Evolutionary conservation across 495 filamentous ascomycete genomes (phyloP).

Genomic region (Xylaria telfairii): DNA sequence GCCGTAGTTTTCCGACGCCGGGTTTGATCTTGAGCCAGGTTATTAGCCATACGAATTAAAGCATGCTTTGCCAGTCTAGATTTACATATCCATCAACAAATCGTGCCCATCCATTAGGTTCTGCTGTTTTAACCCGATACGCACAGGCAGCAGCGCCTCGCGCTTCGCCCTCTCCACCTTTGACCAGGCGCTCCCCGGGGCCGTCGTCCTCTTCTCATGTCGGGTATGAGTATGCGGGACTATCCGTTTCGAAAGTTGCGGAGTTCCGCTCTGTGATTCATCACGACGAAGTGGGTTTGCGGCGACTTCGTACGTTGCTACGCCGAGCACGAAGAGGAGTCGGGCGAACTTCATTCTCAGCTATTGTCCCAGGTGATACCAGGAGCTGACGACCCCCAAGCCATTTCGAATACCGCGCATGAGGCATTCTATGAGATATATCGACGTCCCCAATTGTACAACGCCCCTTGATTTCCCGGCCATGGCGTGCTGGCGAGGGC

Average conservation of each 20-base stretch:
- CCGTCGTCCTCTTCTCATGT: slow-evolving; percentile 50
- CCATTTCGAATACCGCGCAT: not conserved
- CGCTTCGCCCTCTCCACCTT: slow-evolving; percentile 37
- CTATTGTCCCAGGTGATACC: not conserved
- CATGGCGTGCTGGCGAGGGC: slow-evolving; percentile 5
- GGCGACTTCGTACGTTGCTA: slow-evolving; percentile 23
- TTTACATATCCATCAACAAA: slow-evolving; percentile 43
- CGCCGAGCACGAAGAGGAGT: slow-evolving; percentile 25
- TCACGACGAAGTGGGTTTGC: slow-evolving; percentile 29
- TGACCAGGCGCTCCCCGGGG: slow-evolving; percentile 51
- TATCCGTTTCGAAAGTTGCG: slow-evolving; percentile 22
- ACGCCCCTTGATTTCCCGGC: slow-evolving; percentile 4
- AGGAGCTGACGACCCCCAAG: not conserved
- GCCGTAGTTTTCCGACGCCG: slow-evolving; percentile 60
- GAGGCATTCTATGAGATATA: slow-evolving; percentile 1
- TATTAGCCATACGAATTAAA: slow-evolving; percentile 66
- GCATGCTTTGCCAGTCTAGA: not conserved
- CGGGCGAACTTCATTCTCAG: slow-evolving; percentile 32
- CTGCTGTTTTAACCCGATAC: slow-evolving; percentile 36
- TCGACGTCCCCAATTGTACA: not conserved
- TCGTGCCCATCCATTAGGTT: slow-evolving; percentile 38
- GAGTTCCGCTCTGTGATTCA: not conserved
- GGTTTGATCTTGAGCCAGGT: slow-evolving; percentile 80
- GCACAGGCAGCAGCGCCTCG: slow-evolving; percentile 34
- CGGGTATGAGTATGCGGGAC: slow-evolving; percentile 34